phyloP scores from a whole-genome alignment of 768 basidiomycete genomes.

The Phlebiopsis flavidoalba region DNA sequence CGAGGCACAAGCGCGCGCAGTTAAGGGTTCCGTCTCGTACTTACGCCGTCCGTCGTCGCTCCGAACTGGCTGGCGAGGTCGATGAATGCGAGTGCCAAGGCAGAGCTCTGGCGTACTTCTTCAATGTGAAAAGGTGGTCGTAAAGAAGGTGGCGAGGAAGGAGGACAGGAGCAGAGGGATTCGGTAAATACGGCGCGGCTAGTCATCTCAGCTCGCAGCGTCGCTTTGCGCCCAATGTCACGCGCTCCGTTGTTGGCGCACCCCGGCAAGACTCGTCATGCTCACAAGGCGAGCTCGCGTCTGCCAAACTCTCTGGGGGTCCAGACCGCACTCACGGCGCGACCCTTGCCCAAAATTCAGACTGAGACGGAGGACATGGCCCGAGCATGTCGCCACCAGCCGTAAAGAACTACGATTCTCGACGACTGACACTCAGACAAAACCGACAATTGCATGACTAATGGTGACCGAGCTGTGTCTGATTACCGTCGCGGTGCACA shows the following conservation, averaged over 20 bases:
- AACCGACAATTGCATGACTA: background rate
- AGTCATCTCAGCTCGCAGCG: background rate
- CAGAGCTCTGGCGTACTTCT: background rate
- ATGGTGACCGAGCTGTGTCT: background rate
- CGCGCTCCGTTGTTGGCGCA: background rate
- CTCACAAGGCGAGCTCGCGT: background rate
- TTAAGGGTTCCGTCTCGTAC: background rate
- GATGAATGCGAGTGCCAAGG: background rate
- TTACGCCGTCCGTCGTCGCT: background rate
- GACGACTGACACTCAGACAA: no score
- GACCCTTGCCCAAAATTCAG: background rate
- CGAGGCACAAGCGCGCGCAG: background rate
- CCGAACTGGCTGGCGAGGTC: background rate
- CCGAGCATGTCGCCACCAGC: no score
- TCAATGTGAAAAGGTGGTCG: background rate
- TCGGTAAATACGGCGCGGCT: slow-evolving; percentile 4
- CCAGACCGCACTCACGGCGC: background rate
- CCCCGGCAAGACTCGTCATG: background rate
- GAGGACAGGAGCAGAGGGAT: background rate
- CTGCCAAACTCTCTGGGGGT: background rate
- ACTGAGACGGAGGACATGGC: background rate
- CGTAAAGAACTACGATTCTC: no score
- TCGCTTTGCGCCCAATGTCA: slow-evolving; percentile 2
- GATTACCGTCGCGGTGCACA: background rate
- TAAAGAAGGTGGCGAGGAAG: background rate